A percentile compares a stretch with the other conserved stretches of the same genome.
Conservation (phyloP, 805 yeast genomes). For the Grigorovia yakushimaensis region DNA sequence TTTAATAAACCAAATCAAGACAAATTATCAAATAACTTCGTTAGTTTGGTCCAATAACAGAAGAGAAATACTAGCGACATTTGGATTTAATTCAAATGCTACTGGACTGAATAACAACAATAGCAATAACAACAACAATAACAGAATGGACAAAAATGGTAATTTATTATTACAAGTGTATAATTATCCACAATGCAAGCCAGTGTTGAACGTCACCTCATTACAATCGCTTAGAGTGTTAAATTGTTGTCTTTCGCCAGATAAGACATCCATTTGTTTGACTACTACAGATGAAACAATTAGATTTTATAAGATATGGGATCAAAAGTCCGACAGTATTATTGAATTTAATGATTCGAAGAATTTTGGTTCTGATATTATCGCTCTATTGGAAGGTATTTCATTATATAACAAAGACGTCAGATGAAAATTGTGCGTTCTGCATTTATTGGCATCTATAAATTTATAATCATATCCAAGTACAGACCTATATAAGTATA, state of each 20-base stretch:
- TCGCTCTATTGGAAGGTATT: slow-evolving; percentile 52
- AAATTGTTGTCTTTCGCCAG: slow-evolving; percentile 60
- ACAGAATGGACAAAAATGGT: neutral
- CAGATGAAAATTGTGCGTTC: neutral
- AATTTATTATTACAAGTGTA: slow-evolving; percentile 50
- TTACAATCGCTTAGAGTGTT: slow-evolving; percentile 47
- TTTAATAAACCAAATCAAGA: slow-evolving; percentile 42
- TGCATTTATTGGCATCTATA: neutral
- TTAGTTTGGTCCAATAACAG: slow-evolving; percentile 60
- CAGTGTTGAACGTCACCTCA: slow-evolving; percentile 40
- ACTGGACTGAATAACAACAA: no score
- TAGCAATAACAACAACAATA: neutral
- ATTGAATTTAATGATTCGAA: slow-evolving; percentile 37
- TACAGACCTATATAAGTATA: no score
- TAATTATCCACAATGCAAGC: slow-evolving; percentile 54
- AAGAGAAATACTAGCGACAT: slow-evolving; percentile 65
- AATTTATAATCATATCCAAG: neutral
- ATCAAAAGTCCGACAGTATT: slow-evolving; percentile 26
- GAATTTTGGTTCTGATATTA: slow-evolving; percentile 45
- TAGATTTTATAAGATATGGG: slow-evolving; percentile 68
- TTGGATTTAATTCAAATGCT: slow-evolving; percentile 59
- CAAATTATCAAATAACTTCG: slow-evolving; percentile 71
- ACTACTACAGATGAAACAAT: slow-evolving; percentile 75
- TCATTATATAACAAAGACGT: neutral
- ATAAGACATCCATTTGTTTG: slow-evolving; percentile 50